Conservation (phyloP, 495 filamentous ascomycete genomes). For the Hypoxylon lenormandii region DNA sequence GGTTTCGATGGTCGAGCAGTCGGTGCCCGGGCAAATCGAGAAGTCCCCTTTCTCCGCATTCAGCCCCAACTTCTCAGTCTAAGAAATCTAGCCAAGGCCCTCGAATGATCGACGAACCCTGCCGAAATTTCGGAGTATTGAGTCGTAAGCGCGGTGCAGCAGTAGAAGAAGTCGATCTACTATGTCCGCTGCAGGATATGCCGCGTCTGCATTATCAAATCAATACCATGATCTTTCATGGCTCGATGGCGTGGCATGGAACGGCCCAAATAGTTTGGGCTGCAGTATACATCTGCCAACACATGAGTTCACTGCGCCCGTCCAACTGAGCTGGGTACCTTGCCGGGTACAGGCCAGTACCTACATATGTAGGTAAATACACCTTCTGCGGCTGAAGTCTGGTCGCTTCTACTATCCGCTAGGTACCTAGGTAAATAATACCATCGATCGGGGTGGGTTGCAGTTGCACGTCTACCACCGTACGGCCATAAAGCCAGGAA, state of each 20-base stretch:
- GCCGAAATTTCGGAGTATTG: conserved; percentile 17
- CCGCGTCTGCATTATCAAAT: conserved; percentile 10
- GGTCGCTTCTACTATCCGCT: conserved; percentile 21
- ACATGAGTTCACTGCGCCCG: conserved; percentile 3
- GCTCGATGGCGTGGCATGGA: conserved; percentile 9
- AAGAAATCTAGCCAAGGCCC: conserved; percentile 37
- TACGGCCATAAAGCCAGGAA: conserved; percentile 37
- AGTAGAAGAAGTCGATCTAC: conserved; percentile 21
- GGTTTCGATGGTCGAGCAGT: conserved; percentile 21
- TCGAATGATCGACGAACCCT: conserved; percentile 41
- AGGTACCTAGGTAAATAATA: conserved; percentile 22
- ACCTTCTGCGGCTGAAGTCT: conserved; percentile 34
- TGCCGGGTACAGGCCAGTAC: not conserved
- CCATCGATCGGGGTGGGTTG: conserved; percentile 42
- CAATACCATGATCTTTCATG: conserved; percentile 14
- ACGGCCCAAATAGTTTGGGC: not conserved
- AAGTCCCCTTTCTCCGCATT: conserved; percentile 32
- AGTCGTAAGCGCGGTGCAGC: conserved; percentile 5
- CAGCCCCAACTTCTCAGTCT: conserved; percentile 27
- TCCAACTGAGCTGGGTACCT: not conserved
- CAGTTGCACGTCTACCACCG: conserved; percentile 23
- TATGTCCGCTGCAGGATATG: conserved; percentile 9
- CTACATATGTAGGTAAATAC: not conserved
- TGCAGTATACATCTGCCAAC: conserved; percentile 3
- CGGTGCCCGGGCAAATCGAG: conserved; percentile 11